Evolutionary conservation across 768 basidiomycete species (phyloP), one percentile per base, ranked within the genome.

Genomic region (Boletus sp.): DNA sequence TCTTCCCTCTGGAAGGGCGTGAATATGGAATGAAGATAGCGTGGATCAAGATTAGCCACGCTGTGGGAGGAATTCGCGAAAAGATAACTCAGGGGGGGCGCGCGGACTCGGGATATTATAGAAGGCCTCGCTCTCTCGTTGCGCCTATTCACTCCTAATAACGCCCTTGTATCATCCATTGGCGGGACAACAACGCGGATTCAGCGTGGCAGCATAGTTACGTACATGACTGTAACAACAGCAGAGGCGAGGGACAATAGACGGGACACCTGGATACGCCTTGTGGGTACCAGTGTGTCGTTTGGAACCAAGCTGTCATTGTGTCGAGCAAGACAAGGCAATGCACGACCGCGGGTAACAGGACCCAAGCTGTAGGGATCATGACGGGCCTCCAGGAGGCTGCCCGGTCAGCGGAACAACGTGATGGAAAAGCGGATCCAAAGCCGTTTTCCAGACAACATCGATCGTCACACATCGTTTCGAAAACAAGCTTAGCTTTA

Each of bases 1-100:
- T 39, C 27, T 51, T 60, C 38, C 57, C 61, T 57, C 55, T 60
- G 55, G 65, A 63, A 63, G 60, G 57, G 57, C 54, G 64, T 59
- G 54, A 56, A 67, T 66, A 55, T 63, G 56, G 61, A 64, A 64
- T 53, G 54, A 61, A 61, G 59, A 58, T 58, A 59, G 64, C 56
- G 66, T 62, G 55, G 68, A 71, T 70, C 68, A 60, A 68, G 64
- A 65, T 60, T 63, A 47, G 56, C 57, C 56, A 64, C 43, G 53
- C 58, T 60, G 62, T 59, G 64, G 49, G 52, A 57, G 58, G 47
- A 49, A 32, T 32, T 51, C 37, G 43, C 30, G 51, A 50, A 51
- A 47, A 54, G n/a, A 51, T 54, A 40, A 47, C 50, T 61, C 56
- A 61, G 64, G 67, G 57, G 61, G 29, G 14, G 50, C 45, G 50